Percentiles rank a stretch among this genome's conserved stretches.
These are phyloP conservation scores for Amaranthus tricolor DNA, from an alignment of 179 eudicot genomes.

Conservation along the genomic window DNA sequence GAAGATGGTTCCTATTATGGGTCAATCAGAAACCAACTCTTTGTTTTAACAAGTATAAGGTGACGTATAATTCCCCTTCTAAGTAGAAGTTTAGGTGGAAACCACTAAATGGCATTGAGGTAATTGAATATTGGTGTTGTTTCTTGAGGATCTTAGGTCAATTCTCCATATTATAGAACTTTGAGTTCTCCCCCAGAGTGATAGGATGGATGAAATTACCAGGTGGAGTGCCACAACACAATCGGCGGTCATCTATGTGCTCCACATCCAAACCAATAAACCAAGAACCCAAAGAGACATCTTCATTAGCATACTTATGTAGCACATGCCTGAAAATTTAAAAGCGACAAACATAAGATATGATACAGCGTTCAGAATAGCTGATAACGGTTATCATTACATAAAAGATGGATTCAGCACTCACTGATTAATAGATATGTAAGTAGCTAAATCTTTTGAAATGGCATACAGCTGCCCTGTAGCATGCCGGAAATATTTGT, in stretches of 20 bases:
- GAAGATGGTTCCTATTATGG: too few species aligned
- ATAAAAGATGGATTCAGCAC: conserved; percentile 10
- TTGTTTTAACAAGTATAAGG: too few species aligned
- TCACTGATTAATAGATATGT: background rate
- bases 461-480: background rate
- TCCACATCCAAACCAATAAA: conserved; percentile 93
- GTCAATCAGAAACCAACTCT: too few species aligned
- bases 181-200: background rate
- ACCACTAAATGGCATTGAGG: too few species aligned
- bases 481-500: background rate
- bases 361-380: background rate
- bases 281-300: conserved; percentile 95
- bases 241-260: conserved; percentile 89
- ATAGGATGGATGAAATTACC: conserved; percentile 43
- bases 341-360: conserved; percentile 12
- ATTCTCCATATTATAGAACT: background rate
- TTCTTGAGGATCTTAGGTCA: too few species aligned
- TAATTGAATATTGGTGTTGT: too few species aligned
- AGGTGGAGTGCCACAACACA: conserved; percentile 96
- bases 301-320: conserved; percentile 90
- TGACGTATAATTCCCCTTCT: too few species aligned
- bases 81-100: too few species aligned
- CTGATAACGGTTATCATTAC: background rate
- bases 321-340: conserved; percentile 60
- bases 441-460: background rate